A percentile compares a stretch with the other conserved stretches of the same genome.
These are phyloP conservation scores for Zymoseptoria passerinii DNA, from an alignment of 2,329 filamentous ascomycete genomes.

Conservation along the genomic window DNA sequence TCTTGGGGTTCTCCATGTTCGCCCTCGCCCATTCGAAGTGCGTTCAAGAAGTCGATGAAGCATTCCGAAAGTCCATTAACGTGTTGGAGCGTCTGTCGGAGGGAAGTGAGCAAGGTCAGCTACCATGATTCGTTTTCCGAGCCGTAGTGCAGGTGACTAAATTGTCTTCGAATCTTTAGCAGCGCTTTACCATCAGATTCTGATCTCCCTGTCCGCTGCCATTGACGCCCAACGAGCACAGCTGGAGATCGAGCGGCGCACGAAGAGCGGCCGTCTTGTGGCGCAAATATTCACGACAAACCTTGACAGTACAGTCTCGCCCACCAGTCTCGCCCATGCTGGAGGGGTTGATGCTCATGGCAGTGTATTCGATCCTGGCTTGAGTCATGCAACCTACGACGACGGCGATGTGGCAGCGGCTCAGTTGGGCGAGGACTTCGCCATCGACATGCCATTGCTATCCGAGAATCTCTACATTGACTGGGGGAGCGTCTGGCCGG, in stretches of 20 bases:
- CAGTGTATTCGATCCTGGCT: not conserved
- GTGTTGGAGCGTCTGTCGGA: constrained; percentile 43
- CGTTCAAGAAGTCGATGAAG: constrained; percentile 39
- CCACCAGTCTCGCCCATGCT: too few species aligned
- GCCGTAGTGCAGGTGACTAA: too few species aligned
- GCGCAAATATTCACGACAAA: constrained; percentile 17
- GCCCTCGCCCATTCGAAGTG: constrained; percentile 43
- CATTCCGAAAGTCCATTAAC: constrained; percentile 44
- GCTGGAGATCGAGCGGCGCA: constrained; percentile 11
- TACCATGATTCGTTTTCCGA: too few species aligned
- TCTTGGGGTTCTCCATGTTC: constrained; percentile 51
- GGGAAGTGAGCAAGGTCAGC: constrained; percentile 41
- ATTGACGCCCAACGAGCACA: constrained; percentile 12
- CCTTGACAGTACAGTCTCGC: constrained; percentile 3
- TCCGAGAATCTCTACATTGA: constrained; percentile 12
- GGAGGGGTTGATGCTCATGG: not conserved
- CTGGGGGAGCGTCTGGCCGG: constrained; percentile 11
- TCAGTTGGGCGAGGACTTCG: constrained; percentile 1
- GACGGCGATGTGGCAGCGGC: constrained; percentile 6
- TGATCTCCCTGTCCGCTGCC: constrained; percentile 27
- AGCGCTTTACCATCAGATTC: constrained; percentile 49
- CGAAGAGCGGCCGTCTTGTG: constrained; percentile 16
- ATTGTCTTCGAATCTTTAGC: constrained; percentile 25
- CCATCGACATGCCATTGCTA: constrained; percentile 4
- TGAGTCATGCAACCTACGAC: constrained; percentile 7